A percentile compares a stretch with the other conserved stretches of the same genome.
Conservation (phyloP, 352 stramenopile genomes). For the Peronospora farinosa region DNA sequence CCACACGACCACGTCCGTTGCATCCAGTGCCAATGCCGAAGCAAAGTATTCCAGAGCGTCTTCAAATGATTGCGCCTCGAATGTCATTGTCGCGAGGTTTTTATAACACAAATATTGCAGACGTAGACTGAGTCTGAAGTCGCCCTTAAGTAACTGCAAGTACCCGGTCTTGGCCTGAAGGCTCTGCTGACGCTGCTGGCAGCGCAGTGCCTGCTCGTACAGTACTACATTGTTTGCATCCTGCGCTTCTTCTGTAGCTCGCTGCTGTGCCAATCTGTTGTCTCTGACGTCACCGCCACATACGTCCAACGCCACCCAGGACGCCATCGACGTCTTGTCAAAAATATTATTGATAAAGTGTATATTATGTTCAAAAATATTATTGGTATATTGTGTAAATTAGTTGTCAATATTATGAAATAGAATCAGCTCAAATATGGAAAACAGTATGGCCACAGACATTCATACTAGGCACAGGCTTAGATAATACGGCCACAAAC, state of each 20-base stretch:
- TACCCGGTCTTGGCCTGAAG: slow-evolving; percentile 38
- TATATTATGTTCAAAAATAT: too few species aligned
- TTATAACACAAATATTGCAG: slow-evolving; percentile 70
- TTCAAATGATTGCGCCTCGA: slow-evolving; percentile 38
- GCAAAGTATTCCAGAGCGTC: slow-evolving; percentile 44
- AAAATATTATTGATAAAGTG: too few species aligned
- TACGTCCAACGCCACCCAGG: slow-evolving; percentile 64
- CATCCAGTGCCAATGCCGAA: slow-evolving; percentile 47
- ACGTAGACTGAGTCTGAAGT: slow-evolving; percentile 28
- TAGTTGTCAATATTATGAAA: too few species aligned
- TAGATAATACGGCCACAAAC: too few species aligned
- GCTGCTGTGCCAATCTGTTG: slow-evolving; percentile 11
- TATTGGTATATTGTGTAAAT: too few species aligned
- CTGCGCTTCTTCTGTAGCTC: slow-evolving; percentile 58
- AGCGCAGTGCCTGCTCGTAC: slow-evolving; percentile 63
- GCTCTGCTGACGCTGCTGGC: slow-evolving; percentile 49
- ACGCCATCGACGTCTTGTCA: slow-evolving; percentile 28
- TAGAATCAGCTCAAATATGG: too few species aligned
- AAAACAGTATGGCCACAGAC: too few species aligned
- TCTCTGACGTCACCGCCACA: slow-evolving; percentile 21
- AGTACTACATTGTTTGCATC: slow-evolving; percentile 51
- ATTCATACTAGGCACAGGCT: too few species aligned
- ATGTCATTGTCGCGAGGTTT: slow-evolving; percentile 54
- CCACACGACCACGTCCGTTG: slow-evolving; percentile 72
- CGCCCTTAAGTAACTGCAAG: slow-evolving; percentile 23